Evolutionary conservation across 257 asterid genomes (phyloP).

Genomic region (Fraxinus cuspidata): DNA sequence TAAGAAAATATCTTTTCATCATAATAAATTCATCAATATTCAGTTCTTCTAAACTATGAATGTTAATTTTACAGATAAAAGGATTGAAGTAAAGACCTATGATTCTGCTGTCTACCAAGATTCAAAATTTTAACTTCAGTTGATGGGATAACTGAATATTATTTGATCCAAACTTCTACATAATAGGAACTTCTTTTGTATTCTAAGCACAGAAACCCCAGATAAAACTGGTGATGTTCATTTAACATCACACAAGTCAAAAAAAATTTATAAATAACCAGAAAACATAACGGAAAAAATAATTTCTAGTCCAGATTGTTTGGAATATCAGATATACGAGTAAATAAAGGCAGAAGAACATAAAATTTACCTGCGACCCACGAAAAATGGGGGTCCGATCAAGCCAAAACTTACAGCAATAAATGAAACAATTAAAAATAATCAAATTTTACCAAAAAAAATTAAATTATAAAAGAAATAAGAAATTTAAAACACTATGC

Average conservation of each 20-base stretch:
- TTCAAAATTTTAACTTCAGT: background rate
- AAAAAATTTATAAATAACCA: background rate
- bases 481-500: background rate
- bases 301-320: background rate
- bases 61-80: slow-evolving; percentile 1
- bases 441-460: background rate
- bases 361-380: slow-evolving; percentile 2
- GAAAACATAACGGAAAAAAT: background rate
- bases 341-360: background rate
- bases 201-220: slow-evolving; percentile 4
- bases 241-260: background rate
- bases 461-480: background rate
- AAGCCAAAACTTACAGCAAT: background rate
- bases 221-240: slow-evolving; percentile 15
- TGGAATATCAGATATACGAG: slow-evolving; percentile 24
- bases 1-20: background rate
- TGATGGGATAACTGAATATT: background rate
- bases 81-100: background rate
- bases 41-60: background rate
- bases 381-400: background rate
- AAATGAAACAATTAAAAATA: background rate
- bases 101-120: background rate
- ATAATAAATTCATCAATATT: background rate
- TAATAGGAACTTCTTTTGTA: background rate
- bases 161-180: background rate